Base-by-base conservation (phyloP, 495 filamentous ascomycete genomes). In the Neurospora tetrasperma region DNA sequence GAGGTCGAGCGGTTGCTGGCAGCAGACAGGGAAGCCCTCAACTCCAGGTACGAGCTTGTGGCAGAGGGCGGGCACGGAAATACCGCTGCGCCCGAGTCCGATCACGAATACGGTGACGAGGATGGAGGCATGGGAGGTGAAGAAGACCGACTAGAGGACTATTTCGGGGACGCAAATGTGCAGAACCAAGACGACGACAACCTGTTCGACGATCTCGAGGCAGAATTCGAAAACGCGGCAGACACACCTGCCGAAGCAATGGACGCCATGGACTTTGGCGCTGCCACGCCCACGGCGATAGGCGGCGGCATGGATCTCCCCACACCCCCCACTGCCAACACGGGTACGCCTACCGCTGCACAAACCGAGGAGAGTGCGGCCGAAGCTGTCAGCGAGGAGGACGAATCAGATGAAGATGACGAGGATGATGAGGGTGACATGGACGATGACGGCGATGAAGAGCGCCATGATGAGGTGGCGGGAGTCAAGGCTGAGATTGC, bases 1-100 rank as follows among this genome's bases (percentile, higher is more conserved):
- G 89, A 91, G 42, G 94, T 98, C 1, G 88, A 95, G 69, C 86
- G 91, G 42, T 80, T 98, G 41, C 85, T 97, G 23, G 84, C 86
- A 3, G 87, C 88, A 18, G 96, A 99, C 39, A 88, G 85, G 23
- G 82, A 87, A n/a, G 86, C 84, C 5, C 82, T 84, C 41, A 82
- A 75, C 72, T 86, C 87, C 5, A 83, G 82, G 59, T 92, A 87
- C 71, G 88, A 91, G 70, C 83, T 93, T 69, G 75, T 96, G 16
- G 93, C 96, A 69, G 86, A 85, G 23, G 54, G 54, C 27, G 84
- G 89, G 46, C 83, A 86, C 16, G 54, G 31, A 10, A 38, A 31
- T 0, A 86, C 87, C 10, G 80, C 81, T 35, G 79, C 80, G 40
- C 78, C 73, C 31, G 85, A 87, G 48, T 79, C 85, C 77, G 85